Evolutionary conservation across 192 early-diverging fungal species (phyloP), one percentile per base, ranked within the genome.

Genomic region (Entomortierella parvispora): DNA sequence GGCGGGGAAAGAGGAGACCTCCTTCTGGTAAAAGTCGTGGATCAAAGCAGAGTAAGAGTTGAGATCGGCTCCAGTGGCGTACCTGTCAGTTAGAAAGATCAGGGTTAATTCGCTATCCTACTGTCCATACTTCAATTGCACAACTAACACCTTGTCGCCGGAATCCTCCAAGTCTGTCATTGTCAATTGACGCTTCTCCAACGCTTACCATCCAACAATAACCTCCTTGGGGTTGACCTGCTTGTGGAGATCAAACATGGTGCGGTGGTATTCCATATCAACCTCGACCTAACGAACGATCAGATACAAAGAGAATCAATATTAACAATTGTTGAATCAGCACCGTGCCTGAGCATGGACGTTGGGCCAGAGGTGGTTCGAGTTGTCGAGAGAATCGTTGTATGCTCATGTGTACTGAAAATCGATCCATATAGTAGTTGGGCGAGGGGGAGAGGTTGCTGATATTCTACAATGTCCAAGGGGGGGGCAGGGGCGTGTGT

Each of bases 161-260:
- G n/a, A n/a, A n/a, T n/a, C n/a, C n/a, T n/a, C n/a, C n/a, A n/a
- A n/a, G n/a, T n/a, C n/a, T n/a, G n/a, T n/a, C n/a, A n/a, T n/a
- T n/a, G n/a, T n/a, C n/a, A n/a, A n/a, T n/a, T n/a, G n/a, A n/a
- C n/a, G n/a, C n/a, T n/a, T n/a, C n/a, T n/a, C n/a, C n/a, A n/a
- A 25, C n/a, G 18, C 26, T 76, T 57, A 76, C 97, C 97, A 99
- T 47, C 97, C 97, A 53, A 99, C 89, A 66, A 97, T 91, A 50
- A 91, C 86, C 77, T 99, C 97, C 65, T 92, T 91, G 18, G 92
- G 82, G 74, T 95, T 95, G 20, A 94, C 95, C 55, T 90, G 86
- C 81, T 93, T 92, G 81, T 97, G 96, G 52, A 97, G 87, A 57
- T 88, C 87, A 78, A 89, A 91, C 94, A 97, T 95, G 28, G 85